A percentile compares a stretch with the other conserved stretches of the same genome.
These are phyloP conservation scores for Starmerella sp. DNA, from an alignment of 805 yeast genomes.

Conservation along the genomic window DNA sequence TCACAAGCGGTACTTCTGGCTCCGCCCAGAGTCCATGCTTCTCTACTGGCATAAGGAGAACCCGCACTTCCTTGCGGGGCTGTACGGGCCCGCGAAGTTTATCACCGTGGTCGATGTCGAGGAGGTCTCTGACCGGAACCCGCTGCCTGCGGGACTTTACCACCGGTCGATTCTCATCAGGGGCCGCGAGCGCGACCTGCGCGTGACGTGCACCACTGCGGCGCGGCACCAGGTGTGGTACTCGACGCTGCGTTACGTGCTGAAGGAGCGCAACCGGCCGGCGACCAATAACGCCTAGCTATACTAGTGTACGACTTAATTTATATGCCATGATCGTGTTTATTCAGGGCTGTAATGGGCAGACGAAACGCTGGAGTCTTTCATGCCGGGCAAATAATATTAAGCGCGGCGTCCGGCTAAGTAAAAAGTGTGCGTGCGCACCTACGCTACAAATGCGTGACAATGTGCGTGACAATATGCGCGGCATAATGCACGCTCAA, in stretches of 20 bases:
- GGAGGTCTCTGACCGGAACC: constrained; percentile 66
- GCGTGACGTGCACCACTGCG: constrained; percentile 77
- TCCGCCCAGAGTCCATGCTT: constrained; percentile 86
- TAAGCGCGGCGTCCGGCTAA: no score
- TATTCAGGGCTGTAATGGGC: no score
- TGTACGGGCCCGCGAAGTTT: constrained; percentile 55
- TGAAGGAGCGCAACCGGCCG: not conserved
- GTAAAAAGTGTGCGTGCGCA: no score
- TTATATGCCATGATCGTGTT: no score
- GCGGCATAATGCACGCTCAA: no score
- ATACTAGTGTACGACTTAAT: not conserved
- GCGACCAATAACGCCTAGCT: not conserved
- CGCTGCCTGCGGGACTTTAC: constrained; percentile 66
- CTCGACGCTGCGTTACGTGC: constrained; percentile 47
- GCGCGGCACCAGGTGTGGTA: constrained; percentile 87
- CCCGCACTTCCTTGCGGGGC: constrained; percentile 57
- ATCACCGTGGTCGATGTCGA: constrained; percentile 71
- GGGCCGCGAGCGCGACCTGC: constrained; percentile 54
- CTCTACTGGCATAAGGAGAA: constrained; percentile 78
- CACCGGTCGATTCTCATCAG: constrained; percentile 72
- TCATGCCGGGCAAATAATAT: no score
- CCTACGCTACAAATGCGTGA: no score
- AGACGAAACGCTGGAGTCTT: no score
- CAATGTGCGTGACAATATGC: no score
- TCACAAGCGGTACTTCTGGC: constrained; percentile 91